Evolutionary conservation across 1,284 basidiomycete genomes (phyloP).

Genomic region (Cutaneotrichosporon daszewskae): DNA sequence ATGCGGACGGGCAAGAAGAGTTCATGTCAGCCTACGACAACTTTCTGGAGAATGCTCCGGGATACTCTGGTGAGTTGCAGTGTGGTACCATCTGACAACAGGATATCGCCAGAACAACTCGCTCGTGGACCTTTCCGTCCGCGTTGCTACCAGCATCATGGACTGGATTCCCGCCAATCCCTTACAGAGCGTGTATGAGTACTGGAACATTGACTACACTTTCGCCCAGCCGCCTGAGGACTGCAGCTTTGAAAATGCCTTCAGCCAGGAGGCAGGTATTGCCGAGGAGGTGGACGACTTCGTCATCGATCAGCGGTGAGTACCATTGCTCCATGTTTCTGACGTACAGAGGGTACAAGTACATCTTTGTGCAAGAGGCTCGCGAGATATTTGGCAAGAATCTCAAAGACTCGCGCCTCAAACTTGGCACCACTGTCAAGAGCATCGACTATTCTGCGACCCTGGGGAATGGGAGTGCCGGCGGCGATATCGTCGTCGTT

Average conservation of each 20-base stretch:
- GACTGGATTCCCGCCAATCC: conserved; percentile 21
- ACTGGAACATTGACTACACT: conserved; percentile 24
- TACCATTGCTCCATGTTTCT: not conserved
- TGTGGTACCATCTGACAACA: conserved; percentile 1
- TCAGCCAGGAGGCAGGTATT: conserved; percentile 20
- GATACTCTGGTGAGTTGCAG: conserved; percentile 15
- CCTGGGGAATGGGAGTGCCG: conserved; percentile 6
- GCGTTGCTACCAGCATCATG: conserved; percentile 21
- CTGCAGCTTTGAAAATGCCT: conserved; percentile 20
- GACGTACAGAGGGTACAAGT: conserved; percentile 53
- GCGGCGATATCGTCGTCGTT: conserved; percentile 49
- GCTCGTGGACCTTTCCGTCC: conserved; percentile 20
- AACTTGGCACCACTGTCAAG: conserved; percentile 55
- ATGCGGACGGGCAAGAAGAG: conserved; percentile 3
- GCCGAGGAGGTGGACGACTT: conserved; percentile 17
- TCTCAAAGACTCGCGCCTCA: conserved; percentile 50
- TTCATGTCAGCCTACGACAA: conserved; percentile 13
- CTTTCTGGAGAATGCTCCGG: conserved; percentile 12
- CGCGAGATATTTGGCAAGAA: conserved; percentile 60
- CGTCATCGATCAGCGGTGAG: conserved; percentile 20
- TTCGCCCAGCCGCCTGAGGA: conserved; percentile 20
- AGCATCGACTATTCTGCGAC: conserved; percentile 51
- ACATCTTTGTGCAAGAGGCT: conserved; percentile 55
- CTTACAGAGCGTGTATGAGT: conserved; percentile 21
- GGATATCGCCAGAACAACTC: conserved; percentile 18